Base-by-base conservation (phyloP, 768 basidiomycete species). In the Kwoniella newhampshirensis region DNA sequence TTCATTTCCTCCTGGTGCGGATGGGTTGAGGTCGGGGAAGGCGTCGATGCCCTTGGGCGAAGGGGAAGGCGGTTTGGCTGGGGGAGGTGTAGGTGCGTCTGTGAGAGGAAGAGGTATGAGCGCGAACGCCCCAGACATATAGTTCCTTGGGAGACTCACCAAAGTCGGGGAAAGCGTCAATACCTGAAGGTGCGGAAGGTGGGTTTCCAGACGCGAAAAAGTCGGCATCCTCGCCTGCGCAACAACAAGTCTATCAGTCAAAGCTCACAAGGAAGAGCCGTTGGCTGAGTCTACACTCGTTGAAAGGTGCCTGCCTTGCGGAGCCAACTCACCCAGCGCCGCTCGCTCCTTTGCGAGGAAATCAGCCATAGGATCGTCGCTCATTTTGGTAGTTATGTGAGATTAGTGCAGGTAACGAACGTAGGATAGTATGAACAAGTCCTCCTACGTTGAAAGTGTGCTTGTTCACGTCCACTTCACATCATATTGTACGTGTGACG, bases 311-410 rank as follows among this genome's bases (percentile, higher is more conserved):
- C n/a, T n/a, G n/a, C n/a, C n/a, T n/a, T n/a, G n/a, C n/a, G n/a
- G n/a, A n/a, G 17, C 39, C 23, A 17, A 64, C 71, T 57, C 54
- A 76, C 75, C 75, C 25, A 76, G 60, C 26, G 69, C 68, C 13
- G 67, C 70, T 55, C 71, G 68, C 54, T 76, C 75, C 45, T 71
- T 42, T 5, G 75, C 75, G 18, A 76, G 64, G 66, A 74, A 76
- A 53, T 74, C 75, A 23, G 75, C 75, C 57, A 70, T 74, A 30
- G 71, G 73, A 63, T 76, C 75, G 60, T 76, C 68, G 40, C 66
- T 67, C 67, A 69, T 71, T 20, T 20, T 53, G 44, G 18, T 41
- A 32, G 32, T 32, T n/a, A 11, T 12, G 20, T 44, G 35, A 28
- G 23, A 25, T 44, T 23, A 18, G 36, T 36, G 18, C 44, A 32